Evolutionary conservation across 2,329 filamentous ascomycete genomes (phyloP), one percentile per base, ranked within the genome.

Genomic region (Simplicillium sp.): DNA sequence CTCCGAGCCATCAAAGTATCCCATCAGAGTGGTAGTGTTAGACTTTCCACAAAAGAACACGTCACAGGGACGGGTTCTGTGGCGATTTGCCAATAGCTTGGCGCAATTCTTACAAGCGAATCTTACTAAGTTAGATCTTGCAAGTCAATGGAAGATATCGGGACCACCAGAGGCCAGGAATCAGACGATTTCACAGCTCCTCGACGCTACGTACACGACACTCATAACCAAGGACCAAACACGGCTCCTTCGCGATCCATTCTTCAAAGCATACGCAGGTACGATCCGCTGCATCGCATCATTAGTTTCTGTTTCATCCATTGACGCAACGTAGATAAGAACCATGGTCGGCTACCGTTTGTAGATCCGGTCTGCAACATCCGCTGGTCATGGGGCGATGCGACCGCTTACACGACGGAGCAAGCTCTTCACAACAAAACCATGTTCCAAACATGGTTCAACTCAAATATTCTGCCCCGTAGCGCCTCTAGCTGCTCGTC

Each of bases 371-470:
- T 51, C 1, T 59, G 61, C 2, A 48, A 61, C 5, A 40, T 49
- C 3, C 57, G 61, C 13, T 64, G 62, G 61, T 55, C 49, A 9
- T 64, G 51, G 42, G 61, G 54, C 29, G 61, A 62, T 46, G 46
- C 47, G 7, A 41, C 55, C 2, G 51, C 58, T 1, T 48, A 46
- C 14, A 17, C 34, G 5, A 36, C 34, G 12, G 59, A 64, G 0
- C 53, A 64, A 3, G 73, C 66, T 4, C 54, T 71, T 11, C 48
- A 56, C 7, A 72, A 74, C 50, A 74, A 73, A 44, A 70, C 70
- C 0, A 46, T 60, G 20, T 67, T 67, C 48, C 61, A 59, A 51
- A 48, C 60, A 37, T 66, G 62, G 57, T 70, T 72, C 50, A 66
- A 66, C 37, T 53, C 47, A 29, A 56, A 67, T 8, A 60, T 76